Base-by-base conservation (phyloP, 495 filamentous ascomycete species). In the Cairneyella variabilis region DNA sequence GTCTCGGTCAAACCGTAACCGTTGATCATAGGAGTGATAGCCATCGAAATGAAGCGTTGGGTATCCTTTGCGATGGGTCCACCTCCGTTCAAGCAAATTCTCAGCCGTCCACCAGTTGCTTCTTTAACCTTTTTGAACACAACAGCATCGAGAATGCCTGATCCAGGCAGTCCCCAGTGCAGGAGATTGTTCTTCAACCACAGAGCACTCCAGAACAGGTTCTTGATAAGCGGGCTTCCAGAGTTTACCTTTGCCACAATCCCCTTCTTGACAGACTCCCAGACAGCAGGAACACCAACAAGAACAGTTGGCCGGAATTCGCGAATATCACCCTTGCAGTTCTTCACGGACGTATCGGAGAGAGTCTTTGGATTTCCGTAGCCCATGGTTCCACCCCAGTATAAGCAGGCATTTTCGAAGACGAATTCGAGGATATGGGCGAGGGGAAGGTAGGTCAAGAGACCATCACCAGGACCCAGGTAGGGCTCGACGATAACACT, bases 1-100 rank as follows among this genome's bases (percentile, higher is more conserved):
- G 93, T 98, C 71, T 98, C 93, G 3, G 93, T 98, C 61, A 97
- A 77, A 44, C 93, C 93, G 64, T 98, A 98, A n/a, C 93, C 93
- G 56, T 80, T 82, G 55, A 95, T 84, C 89, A 95, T 92, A 27
- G 89, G 88, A 48, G 83, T 82, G 62, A 95, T 89, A 34, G 88
- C 86, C 84, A 92, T 84, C 44, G 88, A 91, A 61, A 95, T 80
- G 77, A 95, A 95, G 43, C 80, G 78, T 59, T 92, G 88, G 7
- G 90, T 95, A 26, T 93, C 90, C 68, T 84, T 91, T 41, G 90
- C 83, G 45, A 95, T 78, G 16, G 90, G 90, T 4, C 89, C 90
- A 69, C 90, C 90, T 18, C 90, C 90, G 61, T 89, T 93, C 83
- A 95, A 81, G 68, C 86, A 83, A 42, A 95, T 76, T 60, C 86